These are phyloP conservation scores for Pythium sp. DNA, from an alignment of 352 stramenopile genomes.

Conservation along the genomic window DNA sequence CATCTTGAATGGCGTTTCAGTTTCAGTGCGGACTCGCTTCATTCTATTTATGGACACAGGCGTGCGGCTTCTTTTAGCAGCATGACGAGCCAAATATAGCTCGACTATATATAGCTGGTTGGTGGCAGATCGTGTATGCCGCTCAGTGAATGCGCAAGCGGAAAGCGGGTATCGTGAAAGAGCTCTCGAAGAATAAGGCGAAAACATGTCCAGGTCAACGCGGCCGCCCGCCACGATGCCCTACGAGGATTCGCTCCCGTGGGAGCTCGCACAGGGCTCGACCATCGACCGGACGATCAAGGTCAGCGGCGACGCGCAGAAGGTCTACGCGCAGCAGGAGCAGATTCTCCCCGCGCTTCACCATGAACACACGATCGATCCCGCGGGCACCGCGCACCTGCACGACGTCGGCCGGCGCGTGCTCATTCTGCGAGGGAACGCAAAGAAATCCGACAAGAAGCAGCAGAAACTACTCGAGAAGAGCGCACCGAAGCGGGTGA, in stretches of 20 bases:
- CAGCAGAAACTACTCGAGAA: constrained; percentile 23
- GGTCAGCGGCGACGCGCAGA: constrained; percentile 53
- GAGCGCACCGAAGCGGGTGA: constrained; percentile 39
- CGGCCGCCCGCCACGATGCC: constrained; percentile 13
- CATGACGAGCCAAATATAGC: neutral
- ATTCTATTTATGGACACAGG: neutral
- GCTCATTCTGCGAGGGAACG: constrained; percentile 50
- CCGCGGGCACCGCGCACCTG: constrained; percentile 38
- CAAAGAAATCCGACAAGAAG: constrained; percentile 30
- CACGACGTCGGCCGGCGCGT: constrained; percentile 59
- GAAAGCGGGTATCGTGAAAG: neutral
- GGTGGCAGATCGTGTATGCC: neutral
- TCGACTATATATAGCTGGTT: neutral
- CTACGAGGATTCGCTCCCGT: constrained; percentile 50
- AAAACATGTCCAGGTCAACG: neutral
- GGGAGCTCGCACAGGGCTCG: constrained; percentile 49
- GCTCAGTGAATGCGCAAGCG: neutral
- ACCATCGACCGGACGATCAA: constrained; percentile 46
- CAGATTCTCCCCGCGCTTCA: constrained; percentile 49
- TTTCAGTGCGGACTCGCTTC: neutral
- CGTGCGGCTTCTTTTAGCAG: neutral
- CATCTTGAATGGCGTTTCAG: neutral
- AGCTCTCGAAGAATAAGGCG: neutral
- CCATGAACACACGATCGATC: constrained; percentile 43
- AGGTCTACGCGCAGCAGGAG: constrained; percentile 52